Conservation (phyloP, 225 moss, liverwort and hornwort species). For the Anthoceros angustus region DNA sequence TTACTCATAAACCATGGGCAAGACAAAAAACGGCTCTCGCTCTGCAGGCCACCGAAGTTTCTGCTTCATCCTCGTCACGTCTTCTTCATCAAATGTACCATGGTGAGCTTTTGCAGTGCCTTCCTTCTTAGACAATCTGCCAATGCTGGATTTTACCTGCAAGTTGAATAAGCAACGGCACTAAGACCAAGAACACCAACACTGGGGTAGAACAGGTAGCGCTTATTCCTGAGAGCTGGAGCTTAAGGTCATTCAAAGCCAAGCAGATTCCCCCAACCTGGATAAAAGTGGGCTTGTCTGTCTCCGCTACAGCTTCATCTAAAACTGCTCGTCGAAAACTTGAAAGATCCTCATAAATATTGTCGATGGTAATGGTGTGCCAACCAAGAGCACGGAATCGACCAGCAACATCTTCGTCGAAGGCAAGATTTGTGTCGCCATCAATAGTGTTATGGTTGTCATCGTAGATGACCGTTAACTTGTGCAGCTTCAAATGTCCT, state of each 20-base stretch:
- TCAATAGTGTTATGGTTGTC: constrained; percentile 71
- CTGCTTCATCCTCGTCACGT: constrained; percentile 57
- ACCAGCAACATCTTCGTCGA: constrained; percentile 52
- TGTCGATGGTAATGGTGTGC: constrained; percentile 37
- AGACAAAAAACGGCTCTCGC: constrained; percentile 42
- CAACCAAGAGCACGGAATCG: constrained; percentile 52
- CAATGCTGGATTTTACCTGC: constrained; percentile 55
- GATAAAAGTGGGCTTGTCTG: constrained; percentile 47
- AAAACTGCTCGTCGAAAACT: constrained; percentile 35
- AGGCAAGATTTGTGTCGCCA: constrained; percentile 30
- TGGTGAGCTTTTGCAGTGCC: constrained; percentile 55
- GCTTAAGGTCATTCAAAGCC: neutral
- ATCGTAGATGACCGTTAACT: constrained; percentile 59
- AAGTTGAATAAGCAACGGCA: neutral
- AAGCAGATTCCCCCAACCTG: constrained; percentile 18
- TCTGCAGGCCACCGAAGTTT: constrained; percentile 34
- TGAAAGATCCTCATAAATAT: constrained; percentile 37
- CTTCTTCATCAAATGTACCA: constrained; percentile 53
- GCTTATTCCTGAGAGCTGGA: neutral
- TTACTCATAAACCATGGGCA: constrained; percentile 68
- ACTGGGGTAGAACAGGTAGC: neutral
- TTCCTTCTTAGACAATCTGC: constrained; percentile 49
- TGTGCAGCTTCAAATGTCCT: constrained; percentile 52
- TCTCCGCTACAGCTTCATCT: constrained; percentile 12
- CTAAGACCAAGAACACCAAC: neutral